A percentile compares a stretch with the other conserved stretches of the same genome.
These are phyloP conservation scores for Trapa bicornis DNA, from an alignment of 345 rosid species.

Conservation along the genomic window DNA sequence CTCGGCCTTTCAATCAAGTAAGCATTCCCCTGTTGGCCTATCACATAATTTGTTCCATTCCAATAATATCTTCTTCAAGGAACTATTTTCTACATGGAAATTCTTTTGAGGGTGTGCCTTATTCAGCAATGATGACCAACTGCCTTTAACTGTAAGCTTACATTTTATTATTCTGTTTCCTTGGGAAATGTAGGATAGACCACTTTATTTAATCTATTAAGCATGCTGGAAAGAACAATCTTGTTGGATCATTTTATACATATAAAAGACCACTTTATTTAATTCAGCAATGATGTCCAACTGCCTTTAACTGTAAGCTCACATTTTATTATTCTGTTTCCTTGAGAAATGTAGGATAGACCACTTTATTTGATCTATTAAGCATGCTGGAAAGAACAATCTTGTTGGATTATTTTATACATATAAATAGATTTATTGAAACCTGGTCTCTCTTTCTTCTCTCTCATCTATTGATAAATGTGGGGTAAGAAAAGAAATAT, in stretches of 20 bases:
- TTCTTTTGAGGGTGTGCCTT: not conserved
- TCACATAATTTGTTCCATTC: not conserved
- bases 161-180: not conserved
- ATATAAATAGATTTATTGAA: not conserved
- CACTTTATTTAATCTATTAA: not conserved
- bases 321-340: not conserved
- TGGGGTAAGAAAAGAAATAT: not conserved
- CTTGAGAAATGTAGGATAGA: not conserved
- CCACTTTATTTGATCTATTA: not conserved
- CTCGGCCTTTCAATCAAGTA: constrained; percentile 97
- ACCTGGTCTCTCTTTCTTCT: not conserved
- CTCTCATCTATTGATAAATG: not conserved
- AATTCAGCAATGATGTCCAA: not conserved
- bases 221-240: not conserved
- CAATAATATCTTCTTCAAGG: not conserved
- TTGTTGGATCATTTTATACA: not conserved
- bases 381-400: not conserved
- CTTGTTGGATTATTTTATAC: not conserved
- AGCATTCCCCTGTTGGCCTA: constrained; percentile 1
- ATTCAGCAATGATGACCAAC: not conserved
- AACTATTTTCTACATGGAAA: not conserved
- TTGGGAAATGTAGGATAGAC: not conserved
- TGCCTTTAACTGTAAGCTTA: not conserved
- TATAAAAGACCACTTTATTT: too few relatives aligned
- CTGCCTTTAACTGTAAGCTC: not conserved